Conservation (phyloP, 192 early-diverging fungal genomes). For the Chytriomyces sp. region DNA sequence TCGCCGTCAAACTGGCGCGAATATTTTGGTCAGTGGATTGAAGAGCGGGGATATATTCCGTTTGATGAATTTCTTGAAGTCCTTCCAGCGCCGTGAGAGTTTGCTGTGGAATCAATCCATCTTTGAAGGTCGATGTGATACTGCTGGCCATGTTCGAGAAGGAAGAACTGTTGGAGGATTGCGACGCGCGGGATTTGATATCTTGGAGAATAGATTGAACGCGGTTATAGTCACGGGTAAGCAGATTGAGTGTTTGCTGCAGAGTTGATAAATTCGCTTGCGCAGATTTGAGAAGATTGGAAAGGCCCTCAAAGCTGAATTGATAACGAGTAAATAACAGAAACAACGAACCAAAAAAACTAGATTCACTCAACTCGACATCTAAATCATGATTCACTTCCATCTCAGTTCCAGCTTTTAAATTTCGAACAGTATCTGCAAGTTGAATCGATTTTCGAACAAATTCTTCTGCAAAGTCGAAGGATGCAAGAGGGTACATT, state of each 20-base stretch:
- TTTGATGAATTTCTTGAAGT: conserved; percentile 45
- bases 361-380: conserved; percentile 45
- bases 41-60: conserved; percentile 51
- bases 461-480: conserved; percentile 35
- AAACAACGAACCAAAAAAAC: background rate
- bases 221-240: conserved; percentile 33
- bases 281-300: conserved; percentile 13
- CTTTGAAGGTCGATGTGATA: background rate
- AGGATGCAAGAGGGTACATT: conserved; percentile 4
- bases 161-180: no score
- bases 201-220: conserved; percentile 44
- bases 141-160: background rate
- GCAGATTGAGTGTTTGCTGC: conserved; percentile 14
- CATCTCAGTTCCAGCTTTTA: conserved; percentile 42
- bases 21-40: conserved; percentile 31
- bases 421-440: conserved; percentile 33
- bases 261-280: conserved; percentile 19
- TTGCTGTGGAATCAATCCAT: conserved; percentile 3
- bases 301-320: conserved; percentile 33
- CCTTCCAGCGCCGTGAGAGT: conserved; percentile 44
- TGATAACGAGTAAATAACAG: background rate
- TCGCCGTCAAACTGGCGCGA: conserved; percentile 18
- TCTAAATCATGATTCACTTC: conserved; percentile 35
- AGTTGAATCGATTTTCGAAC: conserved; percentile 33
- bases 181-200: background rate